Evolutionary conservation across 495 filamentous ascomycete genomes (phyloP).

Genomic region (Bryoglossum gracile): DNA sequence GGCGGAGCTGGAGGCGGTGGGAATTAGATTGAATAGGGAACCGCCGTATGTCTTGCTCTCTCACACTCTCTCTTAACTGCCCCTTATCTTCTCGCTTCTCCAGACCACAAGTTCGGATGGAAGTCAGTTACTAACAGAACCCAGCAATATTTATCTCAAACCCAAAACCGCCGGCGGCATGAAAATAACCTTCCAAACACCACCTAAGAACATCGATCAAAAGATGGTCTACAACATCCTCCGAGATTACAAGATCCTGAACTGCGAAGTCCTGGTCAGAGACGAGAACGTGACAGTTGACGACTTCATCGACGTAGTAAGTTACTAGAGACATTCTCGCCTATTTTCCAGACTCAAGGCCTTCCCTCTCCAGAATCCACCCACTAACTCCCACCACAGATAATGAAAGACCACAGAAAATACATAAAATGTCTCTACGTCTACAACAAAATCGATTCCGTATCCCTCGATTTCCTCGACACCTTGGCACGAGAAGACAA

Average conservation of each 20-base stretch:
- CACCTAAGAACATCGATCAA: slow-evolving; percentile 87
- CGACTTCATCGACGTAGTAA: slow-evolving; percentile 98
- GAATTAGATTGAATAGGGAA: slow-evolving; percentile 87
- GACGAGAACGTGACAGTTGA: slow-evolving; percentile 96
- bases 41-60: slow-evolving; percentile 59
- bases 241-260: slow-evolving; percentile 97
- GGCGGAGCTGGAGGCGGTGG: slow-evolving; percentile 90
- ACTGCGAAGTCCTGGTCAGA: slow-evolving; percentile 90
- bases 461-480: slow-evolving; percentile 90
- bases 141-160: slow-evolving; percentile 97
- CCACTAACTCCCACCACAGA: no score
- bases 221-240: slow-evolving; percentile 97
- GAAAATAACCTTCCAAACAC: slow-evolving; percentile 92
- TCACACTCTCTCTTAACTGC: not conserved
- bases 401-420: slow-evolving; percentile 97
- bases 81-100: no score
- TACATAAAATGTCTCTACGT: slow-evolving; percentile 97
- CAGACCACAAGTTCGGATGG: not conserved
- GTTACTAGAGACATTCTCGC: no score
- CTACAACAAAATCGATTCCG: slow-evolving; percentile 99
- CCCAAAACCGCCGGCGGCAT: slow-evolving; percentile 93
- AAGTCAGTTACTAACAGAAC: slow-evolving; percentile 1
- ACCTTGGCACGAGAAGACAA: slow-evolving; percentile 84
- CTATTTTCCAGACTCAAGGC: no score
- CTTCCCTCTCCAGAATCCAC: no score